Base-by-base conservation (phyloP, 2,329 filamentous ascomycete species). In the Colletotrichum sp. region DNA sequence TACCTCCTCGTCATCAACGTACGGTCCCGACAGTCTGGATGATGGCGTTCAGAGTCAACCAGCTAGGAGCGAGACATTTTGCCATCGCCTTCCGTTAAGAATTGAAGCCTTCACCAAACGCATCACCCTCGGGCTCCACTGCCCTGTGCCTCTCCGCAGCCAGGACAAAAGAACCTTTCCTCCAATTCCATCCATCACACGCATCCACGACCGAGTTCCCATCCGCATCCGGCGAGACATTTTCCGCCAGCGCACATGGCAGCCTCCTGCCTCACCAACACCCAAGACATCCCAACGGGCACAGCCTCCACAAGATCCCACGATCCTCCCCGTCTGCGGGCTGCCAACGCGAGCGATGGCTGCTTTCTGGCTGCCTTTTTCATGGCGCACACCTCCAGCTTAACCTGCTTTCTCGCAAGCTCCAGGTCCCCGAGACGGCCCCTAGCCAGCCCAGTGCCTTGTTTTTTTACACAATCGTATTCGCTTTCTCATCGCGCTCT, bases 231-330 rank as follows among this genome's bases (percentile, higher is more conserved):
- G 73, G 73, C 63, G 70, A 73, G 57, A 68, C 73, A 68, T 28
- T 21, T 26, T 34, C 43, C 69, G 59, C 57, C 70, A 75, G 55
- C 69, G 39, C 73, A 75, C 73, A 72, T 75, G 73, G 73, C 73
- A 75, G 73, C 73, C 73, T 73, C 39, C 61, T 68, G 61, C 68
- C 34, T 75, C 30, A 68, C 64, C 64, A 43, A 59, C 73, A 59
- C 32, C 32, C 26, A 28, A 59, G 18, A 59, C 59, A 71, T 24
- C 34, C 73, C 59, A 68, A 75, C 57, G 43, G 70, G 70, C 73
- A 75, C 70, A 75, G 73, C 73, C 73, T 75, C 73, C 73, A 75
- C 73, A 75, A 48, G 24, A 68, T 68, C 34, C 26, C 32, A 57
- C 57, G 70, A 75, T 73, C 64, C 43, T 68, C 57, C 57, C 57